These are phyloP conservation scores for Dothideomycetidae sp. DNA, from an alignment of 2,329 filamentous ascomycete species.

Conservation along the genomic window DNA sequence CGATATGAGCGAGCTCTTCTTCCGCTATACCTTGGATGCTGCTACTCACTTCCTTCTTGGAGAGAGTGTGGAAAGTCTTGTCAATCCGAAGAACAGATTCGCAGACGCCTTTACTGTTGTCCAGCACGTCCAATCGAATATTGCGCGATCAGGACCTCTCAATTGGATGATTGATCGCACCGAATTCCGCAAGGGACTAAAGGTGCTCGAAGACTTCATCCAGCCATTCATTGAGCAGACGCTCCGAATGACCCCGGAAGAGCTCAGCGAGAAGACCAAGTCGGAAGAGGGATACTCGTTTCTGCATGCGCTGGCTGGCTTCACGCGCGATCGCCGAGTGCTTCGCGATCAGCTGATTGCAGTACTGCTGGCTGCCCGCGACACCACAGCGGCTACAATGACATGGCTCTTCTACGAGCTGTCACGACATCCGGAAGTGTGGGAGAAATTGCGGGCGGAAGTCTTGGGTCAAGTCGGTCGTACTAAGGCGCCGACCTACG, in stretches of 20 bases:
- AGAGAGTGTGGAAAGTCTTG: constrained; percentile 49
- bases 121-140: constrained; percentile 56
- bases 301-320: constrained; percentile 67
- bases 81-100: constrained; percentile 49
- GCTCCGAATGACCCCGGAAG: constrained; percentile 51
- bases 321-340: constrained; percentile 53
- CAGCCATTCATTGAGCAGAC: constrained; percentile 63
- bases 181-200: constrained; percentile 49
- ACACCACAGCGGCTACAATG: constrained; percentile 73
- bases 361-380: constrained; percentile 69
- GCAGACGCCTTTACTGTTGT: constrained; percentile 71
- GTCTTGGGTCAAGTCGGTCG: constrained; percentile 54
- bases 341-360: constrained; percentile 75
- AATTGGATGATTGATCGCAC: constrained; percentile 47
- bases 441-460: constrained; percentile 56
- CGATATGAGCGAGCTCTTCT: constrained; percentile 65
- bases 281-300: constrained; percentile 66
- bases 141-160: constrained; percentile 51
- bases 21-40: constrained; percentile 71
- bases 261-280: constrained; percentile 60
- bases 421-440: constrained; percentile 51
- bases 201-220: constrained; percentile 61
- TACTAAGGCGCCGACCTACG: constrained; percentile 49
- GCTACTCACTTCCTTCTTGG: constrained; percentile 80
- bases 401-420: constrained; percentile 77